Base-by-base conservation (phyloP, 257 asterid species). In the Petunia secreta region DNA sequence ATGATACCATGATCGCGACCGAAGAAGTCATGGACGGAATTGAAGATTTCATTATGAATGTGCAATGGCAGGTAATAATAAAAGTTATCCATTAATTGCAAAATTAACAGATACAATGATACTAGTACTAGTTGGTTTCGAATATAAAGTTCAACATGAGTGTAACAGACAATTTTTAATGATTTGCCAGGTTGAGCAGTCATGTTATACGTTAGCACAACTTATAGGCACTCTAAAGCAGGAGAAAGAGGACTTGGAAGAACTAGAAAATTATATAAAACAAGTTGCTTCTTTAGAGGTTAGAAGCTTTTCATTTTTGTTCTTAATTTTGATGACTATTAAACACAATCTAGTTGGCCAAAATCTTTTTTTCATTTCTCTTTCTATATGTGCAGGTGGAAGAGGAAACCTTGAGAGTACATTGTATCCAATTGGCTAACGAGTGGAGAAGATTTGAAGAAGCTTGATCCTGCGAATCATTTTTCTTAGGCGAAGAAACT, bases 171-270 rank as follows among this genome's bases (percentile, higher is more conserved):
- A 4, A 0, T 36, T 25, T 73, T 62, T 79, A 63, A 37, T 80
- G 11, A 0, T 44, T n/a, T 58, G 39, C 4, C 79, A 86, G 97
- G 90, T 84, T 44, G 97, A 94, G 86, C 83, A 77, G 58, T 79
- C 85, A 15, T 91, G 97, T 71, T 92, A 74, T 76, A 79, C 91
- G 59, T 54, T 91, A 4, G 87, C 92, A 50, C 94, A 94, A 87
- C 89, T 92, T n/a, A 80, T 85, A 60, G 77, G 87, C 64, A 77
- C 88, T 75, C 79, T 87, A 53, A 88, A 87, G 75, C 91, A 89
- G 77, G 82, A 87, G 71, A 83, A 82, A 37, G 91, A 83, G n/a
- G 77, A 82, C 16, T 79, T 87, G 38, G 78, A 63, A 25, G 88
- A 89, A 81, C 82, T 92, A 82, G 91, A 86, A 40, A 86, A 55